Evolutionary conservation across 345 rosid species (phyloP), one percentile per base, ranked within the genome.

Genomic region (Hirschfeldia incana): DNA sequence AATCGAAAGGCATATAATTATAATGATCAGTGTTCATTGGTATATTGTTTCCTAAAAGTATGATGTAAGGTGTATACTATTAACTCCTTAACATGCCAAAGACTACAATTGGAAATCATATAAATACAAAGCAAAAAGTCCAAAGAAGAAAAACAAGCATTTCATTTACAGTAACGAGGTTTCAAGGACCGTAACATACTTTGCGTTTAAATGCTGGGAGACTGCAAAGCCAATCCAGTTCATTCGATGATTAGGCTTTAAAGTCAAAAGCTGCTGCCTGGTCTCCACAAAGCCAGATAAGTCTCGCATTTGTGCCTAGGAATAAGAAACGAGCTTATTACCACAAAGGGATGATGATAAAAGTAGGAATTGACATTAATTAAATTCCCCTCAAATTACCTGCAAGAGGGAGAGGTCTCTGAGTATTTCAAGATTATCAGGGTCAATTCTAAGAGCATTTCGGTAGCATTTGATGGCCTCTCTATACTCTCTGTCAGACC

Each of bases 151-250:
- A 72, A 36, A 26, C 67, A 46, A 67, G 65, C 28, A 72, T 67
- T 62, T 6, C 36, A 36, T 37, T 34, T 57, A 65, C 42, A 32
- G 29, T 8, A 26, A 42, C 15, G 2, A 65, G 65, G 76, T 66
- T 60, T 61, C 72, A 81, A 69, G 81, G 72, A 74, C 53, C 61
- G 69, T 72, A 79, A 26, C 86, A 66, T 89, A 96, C 99, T 96
- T 88, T 21, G 89, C 79, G 81, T 93, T 88, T 75, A 96, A 83
- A 87, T 96, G 98, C 69, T 96, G 97, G 78, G 99, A 87, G 81
- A 96, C 99, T 29, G 97, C 94, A 89, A 96, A 96, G 63, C 99
- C 99, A 79, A 96, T 96, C 99, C 99, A 96, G 78, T 96, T 96
- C 98, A 93, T 90, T 71, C 98, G 97, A 70, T 92, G 99, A 85